These are phyloP conservation scores for Myrica gale DNA, from an alignment of 306 rosid species.

Conservation along the genomic window DNA sequence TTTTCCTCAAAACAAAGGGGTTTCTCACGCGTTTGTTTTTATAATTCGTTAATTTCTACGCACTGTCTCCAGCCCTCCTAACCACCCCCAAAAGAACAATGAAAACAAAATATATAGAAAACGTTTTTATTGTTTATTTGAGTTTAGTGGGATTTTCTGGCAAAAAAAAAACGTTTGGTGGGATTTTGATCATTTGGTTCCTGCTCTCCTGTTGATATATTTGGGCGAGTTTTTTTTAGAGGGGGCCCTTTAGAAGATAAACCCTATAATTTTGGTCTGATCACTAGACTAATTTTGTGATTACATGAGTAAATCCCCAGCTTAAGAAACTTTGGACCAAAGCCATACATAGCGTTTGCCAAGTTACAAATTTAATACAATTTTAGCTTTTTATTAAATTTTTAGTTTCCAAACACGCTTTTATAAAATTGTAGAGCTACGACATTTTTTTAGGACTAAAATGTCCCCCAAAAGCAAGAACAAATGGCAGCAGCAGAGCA, in stretches of 20 bases:
- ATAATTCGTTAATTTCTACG: background rate
- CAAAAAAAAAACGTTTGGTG: no score
- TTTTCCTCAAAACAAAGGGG: background rate
- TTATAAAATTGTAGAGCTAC: no score
- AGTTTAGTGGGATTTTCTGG: background rate
- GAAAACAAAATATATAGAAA: background rate
- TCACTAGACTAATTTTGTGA: background rate
- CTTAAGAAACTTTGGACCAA: background rate
- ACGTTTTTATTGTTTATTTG: no score
- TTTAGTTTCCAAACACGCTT: no score
- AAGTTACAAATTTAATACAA: no score
- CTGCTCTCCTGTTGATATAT: constrained; percentile 4
- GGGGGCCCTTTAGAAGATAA: background rate
- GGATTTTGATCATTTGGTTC: constrained; percentile 4
- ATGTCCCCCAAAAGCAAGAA: no score
- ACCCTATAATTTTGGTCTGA: background rate
- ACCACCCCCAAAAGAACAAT: constrained; percentile 1
- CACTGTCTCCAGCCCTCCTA: no score
- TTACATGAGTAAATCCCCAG: background rate
- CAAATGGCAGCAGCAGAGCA: no score
- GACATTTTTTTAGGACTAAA: no score
- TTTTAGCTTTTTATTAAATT: no score
- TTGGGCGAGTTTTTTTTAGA: background rate
- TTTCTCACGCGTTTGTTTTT: constrained; percentile 5
- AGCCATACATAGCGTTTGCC: no score